Base-by-base conservation (phyloP, 495 filamentous ascomycete species). In the Penicillium manginii region DNA sequence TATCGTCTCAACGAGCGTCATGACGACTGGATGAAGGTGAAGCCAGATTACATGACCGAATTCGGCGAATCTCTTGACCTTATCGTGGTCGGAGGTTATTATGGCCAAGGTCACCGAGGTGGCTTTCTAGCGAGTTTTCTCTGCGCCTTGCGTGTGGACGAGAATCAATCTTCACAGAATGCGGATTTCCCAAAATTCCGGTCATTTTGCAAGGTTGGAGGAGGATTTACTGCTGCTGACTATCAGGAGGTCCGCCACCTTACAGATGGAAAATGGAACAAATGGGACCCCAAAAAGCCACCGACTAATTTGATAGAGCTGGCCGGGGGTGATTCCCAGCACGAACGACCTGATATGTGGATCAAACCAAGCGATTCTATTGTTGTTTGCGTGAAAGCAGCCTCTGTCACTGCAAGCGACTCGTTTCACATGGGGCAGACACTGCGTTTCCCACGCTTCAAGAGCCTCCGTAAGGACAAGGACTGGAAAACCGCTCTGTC, bases 21-120 rank as follows among this genome's bases (percentile, higher is more conserved):
- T 66, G 91, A 97, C 65, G 89, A 96, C 77, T 98, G 94, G 94
- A 91, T 98, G 79, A 98, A 98, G 71, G 92, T 98, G 18, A 98
- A 98, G 70, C 94, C 94, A 5, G 94, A 98, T 58, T 98, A 98
- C 74, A 97, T 98, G 94, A 87, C 86, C 22, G 94, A 96, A 61
- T 97, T 93, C 68, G 94, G 94, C 55, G 94, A 98, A 73, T 90
- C 88, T 6, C 84, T 98, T 10, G 94, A 98, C 67, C 87, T 91
- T 50, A 76, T 96, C 17, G 82, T 98, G 6, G 83, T 98, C 43
- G 94, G 94, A 40, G 96, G 93, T 26, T 98, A 97, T 75, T 98
- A 89, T 71, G 94, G 94, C 4, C 88, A 86, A 23, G 94, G 94
- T 0, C 84, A 83, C 46, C 84, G 94, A 49, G 96, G 94, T 49